phyloP scores from a whole-genome alignment of 2,329 filamentous ascomycete genomes.

The Knufia petricola region DNA sequence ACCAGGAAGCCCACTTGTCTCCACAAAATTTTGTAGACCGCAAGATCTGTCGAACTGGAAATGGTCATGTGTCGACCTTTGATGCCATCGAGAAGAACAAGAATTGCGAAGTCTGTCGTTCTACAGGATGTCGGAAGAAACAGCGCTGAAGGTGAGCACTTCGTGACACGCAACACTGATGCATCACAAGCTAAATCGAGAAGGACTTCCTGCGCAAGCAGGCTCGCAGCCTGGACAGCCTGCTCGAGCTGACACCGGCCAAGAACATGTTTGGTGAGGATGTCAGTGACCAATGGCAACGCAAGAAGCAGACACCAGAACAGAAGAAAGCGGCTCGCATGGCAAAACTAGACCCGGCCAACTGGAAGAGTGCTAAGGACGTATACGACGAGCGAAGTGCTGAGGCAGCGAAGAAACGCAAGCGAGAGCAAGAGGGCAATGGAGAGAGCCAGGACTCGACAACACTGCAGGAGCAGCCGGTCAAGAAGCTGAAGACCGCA shows the following conservation, averaged over 20 bases:
- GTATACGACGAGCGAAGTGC: slow-evolving; percentile 70
- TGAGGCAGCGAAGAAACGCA: slow-evolving; percentile 68
- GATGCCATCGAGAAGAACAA: background rate
- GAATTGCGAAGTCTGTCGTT: too few relatives aligned
- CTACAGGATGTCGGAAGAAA: slow-evolving; percentile 2
- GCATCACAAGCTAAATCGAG: slow-evolving; percentile 17
- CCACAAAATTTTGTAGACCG: background rate
- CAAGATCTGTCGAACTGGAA: background rate
- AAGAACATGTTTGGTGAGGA: slow-evolving; percentile 87
- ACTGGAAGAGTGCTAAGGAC: slow-evolving; percentile 83
- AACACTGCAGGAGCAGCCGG: background rate
- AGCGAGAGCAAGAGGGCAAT: slow-evolving; percentile 51
- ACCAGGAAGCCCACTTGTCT: background rate
- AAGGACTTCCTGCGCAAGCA: slow-evolving; percentile 42
- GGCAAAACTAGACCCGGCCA: slow-evolving; percentile 84
- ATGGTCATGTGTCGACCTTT: background rate
- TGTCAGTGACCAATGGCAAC: slow-evolving; percentile 79
- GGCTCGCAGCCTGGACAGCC: slow-evolving; percentile 72
- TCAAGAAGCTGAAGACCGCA: slow-evolving; percentile 16
- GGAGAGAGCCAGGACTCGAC: slow-evolving; percentile 29
- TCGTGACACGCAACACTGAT: background rate
- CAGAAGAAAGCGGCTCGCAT: slow-evolving; percentile 72
- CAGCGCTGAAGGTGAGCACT: background rate
- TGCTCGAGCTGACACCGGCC: slow-evolving; percentile 78
- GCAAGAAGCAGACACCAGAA: slow-evolving; percentile 91